These are phyloP conservation scores for Pythium aphanidermatum DNA, from an alignment of 352 stramenopile genomes.

Conservation along the genomic window DNA sequence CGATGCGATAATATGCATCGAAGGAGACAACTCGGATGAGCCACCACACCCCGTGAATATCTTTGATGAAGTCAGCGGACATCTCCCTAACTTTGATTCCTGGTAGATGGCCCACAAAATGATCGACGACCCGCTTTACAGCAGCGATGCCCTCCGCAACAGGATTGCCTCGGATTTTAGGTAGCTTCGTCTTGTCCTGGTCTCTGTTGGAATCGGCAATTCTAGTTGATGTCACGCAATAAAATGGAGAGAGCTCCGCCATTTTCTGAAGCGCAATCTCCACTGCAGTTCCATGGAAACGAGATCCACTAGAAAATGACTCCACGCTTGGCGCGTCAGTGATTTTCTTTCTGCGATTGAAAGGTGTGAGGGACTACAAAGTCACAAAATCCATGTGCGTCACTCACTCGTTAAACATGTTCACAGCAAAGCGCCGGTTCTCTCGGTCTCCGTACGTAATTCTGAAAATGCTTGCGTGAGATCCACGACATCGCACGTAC, in stretches of 20 bases:
- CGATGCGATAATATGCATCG: constrained; percentile 29
- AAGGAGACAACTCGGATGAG: constrained; percentile 60
- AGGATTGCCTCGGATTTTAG: constrained; percentile 47
- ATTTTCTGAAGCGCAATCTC: constrained; percentile 18
- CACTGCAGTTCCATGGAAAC: constrained; percentile 12
- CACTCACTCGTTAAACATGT: constrained; percentile 66
- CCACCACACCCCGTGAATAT: constrained; percentile 54
- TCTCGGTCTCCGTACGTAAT: constrained; percentile 49
- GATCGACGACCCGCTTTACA: constrained; percentile 50
- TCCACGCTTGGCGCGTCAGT: constrained; percentile 3
- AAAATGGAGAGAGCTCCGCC: constrained; percentile 13
- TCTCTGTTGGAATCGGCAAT: constrained; percentile 22
- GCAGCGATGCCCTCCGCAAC: constrained; percentile 46
- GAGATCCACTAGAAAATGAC: background rate
- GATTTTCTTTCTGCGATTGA: constrained; percentile 17
- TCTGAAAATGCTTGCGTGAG: constrained; percentile 63
- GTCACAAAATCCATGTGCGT: no score
- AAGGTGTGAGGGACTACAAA: no score
- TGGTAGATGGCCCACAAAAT: constrained; percentile 54
- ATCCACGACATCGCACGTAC: constrained; percentile 63
- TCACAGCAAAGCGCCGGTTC: constrained; percentile 59
- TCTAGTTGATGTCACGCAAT: constrained; percentile 19
- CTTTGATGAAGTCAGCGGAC: constrained; percentile 67
- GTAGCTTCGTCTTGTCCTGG: constrained; percentile 24
- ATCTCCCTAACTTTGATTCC: constrained; percentile 50